Evolutionary conservation across 2,329 filamentous ascomycete genomes (phyloP), one percentile per base, ranked within the genome.

Genomic region (Ophiosphaerella korrae): DNA sequence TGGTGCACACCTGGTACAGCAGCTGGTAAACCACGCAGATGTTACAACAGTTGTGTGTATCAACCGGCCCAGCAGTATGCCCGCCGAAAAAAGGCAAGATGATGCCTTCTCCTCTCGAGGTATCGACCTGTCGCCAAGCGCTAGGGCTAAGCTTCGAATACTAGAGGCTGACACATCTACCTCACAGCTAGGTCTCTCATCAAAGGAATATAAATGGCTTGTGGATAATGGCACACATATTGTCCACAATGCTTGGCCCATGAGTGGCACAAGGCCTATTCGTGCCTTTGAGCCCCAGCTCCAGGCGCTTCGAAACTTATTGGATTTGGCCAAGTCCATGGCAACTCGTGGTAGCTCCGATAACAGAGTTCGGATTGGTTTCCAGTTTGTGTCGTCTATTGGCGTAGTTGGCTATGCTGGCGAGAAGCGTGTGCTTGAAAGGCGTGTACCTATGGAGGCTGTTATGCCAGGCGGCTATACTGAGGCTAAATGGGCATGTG

Each of bases 191-290:
- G 84, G 83, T 0, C 72, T 88, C 0, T 52, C 66, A 0, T 13
- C 49, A 0, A 35, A 58, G 3, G 66, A 73, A 1, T 82, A 83
- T 55, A 35, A 63, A 2, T 18, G 42, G 0, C 71, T 84, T 0
- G 58, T 36, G 6, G 21, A 44, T 0, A 58, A 45, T 2, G 78
- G 77, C 7, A 84, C 81, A 0, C 77, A 82, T 50, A 75, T 84
- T 35, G 49, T 81, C 16, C 82, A 84, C 66, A 83, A 81, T 55
- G 80, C 81, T 0, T 83, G 79, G 79, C 76, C 75, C 0, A 82
- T 84, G 67, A 81, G 82, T 64, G 81, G 79, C 62, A 82, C 80
- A 62, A 75, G 82, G 14, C 67, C 75, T 0, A 52, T 83, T 6
- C 68, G 74, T 21, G 80, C 76, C 0, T 84, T 84, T 48, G 77